phyloP scores from a whole-genome alignment of 1,139 yeast genomes.

The Kluyveromyces sp. region DNA sequence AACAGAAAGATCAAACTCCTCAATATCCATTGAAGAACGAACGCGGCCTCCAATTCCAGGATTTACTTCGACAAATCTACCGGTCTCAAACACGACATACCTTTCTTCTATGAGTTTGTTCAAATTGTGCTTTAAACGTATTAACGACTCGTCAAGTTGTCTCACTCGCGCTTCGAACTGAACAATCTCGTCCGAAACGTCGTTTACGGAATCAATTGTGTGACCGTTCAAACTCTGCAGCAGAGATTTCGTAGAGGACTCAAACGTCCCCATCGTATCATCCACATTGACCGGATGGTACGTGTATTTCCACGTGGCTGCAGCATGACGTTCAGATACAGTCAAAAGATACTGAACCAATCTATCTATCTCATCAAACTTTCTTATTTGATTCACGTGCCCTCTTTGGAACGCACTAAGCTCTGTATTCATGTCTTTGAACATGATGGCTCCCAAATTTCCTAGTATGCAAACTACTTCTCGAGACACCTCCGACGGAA shows the following conservation, averaged over 20 bases:
- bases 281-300: conserved; percentile 25
- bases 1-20: conserved; percentile 20
- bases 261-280: conserved; percentile 17
- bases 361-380: conserved; percentile 61
- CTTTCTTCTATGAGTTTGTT: conserved; percentile 41
- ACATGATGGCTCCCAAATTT: conserved; percentile 55
- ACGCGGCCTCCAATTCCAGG: conserved; percentile 28
- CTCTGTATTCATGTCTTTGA: conserved; percentile 61
- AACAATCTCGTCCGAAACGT: conserved; percentile 35
- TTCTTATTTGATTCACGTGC: conserved; percentile 61
- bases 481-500: conserved; percentile 64
- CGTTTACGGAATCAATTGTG: conserved; percentile 39
- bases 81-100: conserved; percentile 41
- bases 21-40: conserved; percentile 16
- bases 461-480: conserved; percentile 62
- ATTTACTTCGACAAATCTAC: conserved; percentile 35
- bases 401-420: conserved; percentile 67
- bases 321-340: conserved; percentile 37
- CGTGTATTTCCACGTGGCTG: conserved; percentile 35
- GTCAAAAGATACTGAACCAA: conserved; percentile 47
- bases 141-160: conserved; percentile 40
- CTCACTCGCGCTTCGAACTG: conserved; percentile 39
- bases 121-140: conserved; percentile 34
- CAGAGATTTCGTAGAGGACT: conserved; percentile 17
- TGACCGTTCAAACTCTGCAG: conserved; percentile 21